These are phyloP conservation scores for Coemansia sp. DNA, from an alignment of 192 early-diverging fungal genomes.

Conservation along the genomic window DNA sequence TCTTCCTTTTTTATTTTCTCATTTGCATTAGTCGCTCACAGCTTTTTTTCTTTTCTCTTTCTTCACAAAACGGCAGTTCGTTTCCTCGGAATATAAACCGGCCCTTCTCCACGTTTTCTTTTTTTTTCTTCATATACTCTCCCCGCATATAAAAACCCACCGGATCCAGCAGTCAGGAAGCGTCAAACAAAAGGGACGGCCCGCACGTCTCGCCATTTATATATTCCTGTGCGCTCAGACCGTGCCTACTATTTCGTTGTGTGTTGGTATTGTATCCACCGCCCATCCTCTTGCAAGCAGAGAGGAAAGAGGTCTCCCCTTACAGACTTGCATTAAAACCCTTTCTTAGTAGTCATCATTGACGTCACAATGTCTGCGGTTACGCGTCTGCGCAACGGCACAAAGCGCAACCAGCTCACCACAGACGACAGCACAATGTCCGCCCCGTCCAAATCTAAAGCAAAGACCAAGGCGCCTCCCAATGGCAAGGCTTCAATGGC, in stretches of 20 bases:
- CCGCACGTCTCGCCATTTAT: background rate
- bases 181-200: background rate
- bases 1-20: background rate
- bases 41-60: too few relatives aligned
- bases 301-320: background rate
- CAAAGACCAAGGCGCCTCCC: slow-evolving; percentile 1
- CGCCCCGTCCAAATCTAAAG: slow-evolving; percentile 2
- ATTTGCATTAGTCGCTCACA: background rate
- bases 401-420: slow-evolving; percentile 22
- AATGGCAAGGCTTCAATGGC: background rate
- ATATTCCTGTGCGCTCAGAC: slow-evolving; percentile 10
- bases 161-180: background rate
- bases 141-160: background rate
- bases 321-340: too few relatives aligned
- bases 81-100: background rate
- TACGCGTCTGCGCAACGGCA: slow-evolving; percentile 43
- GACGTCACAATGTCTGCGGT: slow-evolving; percentile 35
- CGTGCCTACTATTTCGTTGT: slow-evolving; percentile 11
- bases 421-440: background rate
- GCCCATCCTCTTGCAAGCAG: background rate
- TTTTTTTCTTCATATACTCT: slow-evolving; percentile 7
- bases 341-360: background rate
- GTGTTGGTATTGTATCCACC: background rate
- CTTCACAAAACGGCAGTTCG: background rate
- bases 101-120: slow-evolving; percentile 5